A percentile compares a stretch with the other conserved stretches of the same genome.
Conservation (phyloP, 2,329 filamentous ascomycete species). For the Ceratocystis colombiana region DNA sequence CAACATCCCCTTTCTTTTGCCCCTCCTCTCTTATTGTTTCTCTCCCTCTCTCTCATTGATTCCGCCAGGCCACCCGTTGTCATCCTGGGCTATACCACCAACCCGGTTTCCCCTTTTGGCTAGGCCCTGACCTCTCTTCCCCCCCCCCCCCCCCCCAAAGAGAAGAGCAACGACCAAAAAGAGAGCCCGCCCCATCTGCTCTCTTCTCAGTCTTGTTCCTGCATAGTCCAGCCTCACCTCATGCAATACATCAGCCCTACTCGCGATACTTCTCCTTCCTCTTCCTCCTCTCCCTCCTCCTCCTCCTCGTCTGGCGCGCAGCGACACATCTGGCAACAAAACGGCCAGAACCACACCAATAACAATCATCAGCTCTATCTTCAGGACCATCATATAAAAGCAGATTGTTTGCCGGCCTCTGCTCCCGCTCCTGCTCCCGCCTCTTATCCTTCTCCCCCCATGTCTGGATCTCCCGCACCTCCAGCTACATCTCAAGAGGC, state of each 20-base stretch:
- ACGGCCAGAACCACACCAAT: no score
- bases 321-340: conserved; percentile 34
- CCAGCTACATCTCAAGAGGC: conserved; percentile 51
- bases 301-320: conserved; percentile 44
- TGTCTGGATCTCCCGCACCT: conserved; percentile 58
- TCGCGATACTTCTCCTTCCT: conserved; percentile 37
- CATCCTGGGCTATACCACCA: conserved; percentile 13
- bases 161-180: conserved; percentile 12
- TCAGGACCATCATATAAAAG: conserved; percentile 8
- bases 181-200: conserved; percentile 14
- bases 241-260: conserved; percentile 46
- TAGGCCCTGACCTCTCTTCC: background rate
- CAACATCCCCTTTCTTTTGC: background rate
- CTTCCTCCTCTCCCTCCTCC: conserved; percentile 32
- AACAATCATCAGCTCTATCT: background rate
- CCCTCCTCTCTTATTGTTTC: background rate
- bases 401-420: background rate
- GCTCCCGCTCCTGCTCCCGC: conserved; percentile 45
- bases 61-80: conserved; percentile 3
- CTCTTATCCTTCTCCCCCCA: conserved; percentile 62
- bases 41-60: background rate
- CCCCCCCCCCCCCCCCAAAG: background rate
- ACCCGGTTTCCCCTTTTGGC: conserved; percentile 12
- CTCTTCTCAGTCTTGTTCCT: conserved; percentile 15
- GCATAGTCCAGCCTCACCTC: conserved; percentile 27